A percentile compares a stretch with the other conserved stretches of the same genome.
phyloP scores from a whole-genome alignment of 2,329 filamentous ascomycete genomes.

The Coniochaeta hoffmannii region DNA sequence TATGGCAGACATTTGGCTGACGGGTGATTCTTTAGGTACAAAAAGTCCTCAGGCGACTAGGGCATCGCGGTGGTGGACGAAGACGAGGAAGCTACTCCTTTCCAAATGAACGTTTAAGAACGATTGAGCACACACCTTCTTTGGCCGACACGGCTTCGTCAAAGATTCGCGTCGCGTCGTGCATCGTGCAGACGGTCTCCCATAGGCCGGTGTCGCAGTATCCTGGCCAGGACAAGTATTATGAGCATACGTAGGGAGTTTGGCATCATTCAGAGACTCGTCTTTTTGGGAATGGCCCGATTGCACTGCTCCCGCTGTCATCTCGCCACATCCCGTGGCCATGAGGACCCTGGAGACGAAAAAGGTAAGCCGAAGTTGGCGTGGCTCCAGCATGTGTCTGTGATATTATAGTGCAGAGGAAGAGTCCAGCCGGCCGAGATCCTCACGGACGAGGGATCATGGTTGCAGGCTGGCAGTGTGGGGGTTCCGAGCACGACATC shows the following conservation, averaged over 20 bases:
- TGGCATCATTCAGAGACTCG: no score
- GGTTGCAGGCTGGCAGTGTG: not conserved
- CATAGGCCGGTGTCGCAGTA: no score
- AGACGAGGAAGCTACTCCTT: not conserved
- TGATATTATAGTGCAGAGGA: not conserved
- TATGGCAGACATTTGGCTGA: not conserved
- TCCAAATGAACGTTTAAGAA: not conserved
- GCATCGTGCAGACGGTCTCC: no score
- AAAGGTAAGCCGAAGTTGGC: not conserved
- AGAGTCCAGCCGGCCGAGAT: not conserved
- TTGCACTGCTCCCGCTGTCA: no score
- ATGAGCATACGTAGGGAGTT: no score
- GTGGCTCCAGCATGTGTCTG: not conserved
- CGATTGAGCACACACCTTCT: no score
- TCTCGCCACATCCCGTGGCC: not conserved
- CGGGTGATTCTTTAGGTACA: constrained; percentile 9
- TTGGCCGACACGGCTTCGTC: no score
- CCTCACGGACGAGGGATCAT: not conserved
- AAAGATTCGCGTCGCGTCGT: no score
- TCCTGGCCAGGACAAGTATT: no score
- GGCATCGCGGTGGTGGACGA: not conserved
- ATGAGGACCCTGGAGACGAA: not conserved
- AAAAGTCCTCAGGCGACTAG: constrained; percentile 5
- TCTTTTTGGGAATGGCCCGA: no score
- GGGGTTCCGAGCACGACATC: not conserved